phyloP scores from a whole-genome alignment of 768 basidiomycete species.

The Lactifluus volemus region DNA sequence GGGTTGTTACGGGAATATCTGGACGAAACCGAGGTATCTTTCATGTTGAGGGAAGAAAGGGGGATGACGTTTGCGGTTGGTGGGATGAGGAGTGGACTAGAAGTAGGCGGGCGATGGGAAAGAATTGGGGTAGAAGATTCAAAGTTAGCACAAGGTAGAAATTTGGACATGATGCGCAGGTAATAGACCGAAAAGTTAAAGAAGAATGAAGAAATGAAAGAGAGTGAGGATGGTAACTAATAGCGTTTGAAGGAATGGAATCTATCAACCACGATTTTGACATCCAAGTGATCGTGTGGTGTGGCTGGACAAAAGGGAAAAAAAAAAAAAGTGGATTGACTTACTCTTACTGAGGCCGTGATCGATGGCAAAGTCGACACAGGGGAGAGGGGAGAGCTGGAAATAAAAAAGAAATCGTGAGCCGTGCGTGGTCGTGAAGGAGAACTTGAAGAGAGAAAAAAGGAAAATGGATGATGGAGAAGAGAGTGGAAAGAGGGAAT shows the following conservation, averaged over 20 bases:
- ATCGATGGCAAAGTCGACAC: constrained; percentile 13
- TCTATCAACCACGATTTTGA: neutral
- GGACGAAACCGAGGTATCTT: constrained; percentile 60
- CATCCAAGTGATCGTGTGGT: constrained; percentile 3
- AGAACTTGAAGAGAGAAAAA: constrained; percentile 20
- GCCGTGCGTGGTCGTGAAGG: constrained; percentile 30
- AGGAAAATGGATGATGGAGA: constrained; percentile 15
- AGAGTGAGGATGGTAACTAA: neutral
- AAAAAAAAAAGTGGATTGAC: constrained; percentile 27
- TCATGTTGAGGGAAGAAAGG: constrained; percentile 47
- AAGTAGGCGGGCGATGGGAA: constrained; percentile 19
- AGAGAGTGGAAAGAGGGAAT: constrained; percentile 21
- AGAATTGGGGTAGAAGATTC: constrained; percentile 12
- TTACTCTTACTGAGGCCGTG: constrained; percentile 1
- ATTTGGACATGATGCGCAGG: neutral
- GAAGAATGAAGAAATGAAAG: neutral
- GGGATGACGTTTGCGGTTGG: constrained; percentile 34
- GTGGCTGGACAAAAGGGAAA: neutral
- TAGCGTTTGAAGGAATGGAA: neutral
- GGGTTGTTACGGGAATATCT: constrained; percentile 53
- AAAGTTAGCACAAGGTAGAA: constrained; percentile 12
- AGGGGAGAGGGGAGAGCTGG: neutral
- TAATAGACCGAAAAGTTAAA: neutral
- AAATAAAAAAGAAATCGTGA: constrained; percentile 21
- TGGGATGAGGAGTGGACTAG: constrained; percentile 26